Evolutionary conservation across 495 filamentous ascomycete species (phyloP).

Genomic region (Lophiotrema nucula): DNA sequence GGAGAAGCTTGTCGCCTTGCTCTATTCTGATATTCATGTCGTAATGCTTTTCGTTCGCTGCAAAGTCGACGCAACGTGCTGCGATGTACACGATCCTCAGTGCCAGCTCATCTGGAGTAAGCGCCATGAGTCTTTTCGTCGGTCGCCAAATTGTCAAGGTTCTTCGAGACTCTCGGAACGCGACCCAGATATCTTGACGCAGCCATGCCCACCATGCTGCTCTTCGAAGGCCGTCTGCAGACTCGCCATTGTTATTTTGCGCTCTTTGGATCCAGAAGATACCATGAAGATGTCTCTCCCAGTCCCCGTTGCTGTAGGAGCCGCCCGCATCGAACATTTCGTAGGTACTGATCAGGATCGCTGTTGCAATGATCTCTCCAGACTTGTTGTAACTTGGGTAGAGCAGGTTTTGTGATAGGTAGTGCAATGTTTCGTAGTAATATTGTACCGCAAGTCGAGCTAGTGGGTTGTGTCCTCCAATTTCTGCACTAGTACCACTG

Average conservation of each 20-base stretch:
- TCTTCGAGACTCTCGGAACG: slow-evolving; percentile 34
- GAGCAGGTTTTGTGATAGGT: slow-evolving; percentile 38
- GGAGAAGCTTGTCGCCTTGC: slow-evolving; percentile 15
- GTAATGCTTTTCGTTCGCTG: slow-evolving; percentile 20
- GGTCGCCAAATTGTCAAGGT: slow-evolving; percentile 35
- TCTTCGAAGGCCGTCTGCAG: slow-evolving; percentile 37
- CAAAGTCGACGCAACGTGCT: slow-evolving; percentile 20
- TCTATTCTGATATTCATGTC: slow-evolving; percentile 14
- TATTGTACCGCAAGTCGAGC: slow-evolving; percentile 33
- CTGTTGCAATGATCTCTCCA: slow-evolving; percentile 40
- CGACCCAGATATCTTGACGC: slow-evolving; percentile 40
- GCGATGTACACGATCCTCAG: slow-evolving; percentile 16
- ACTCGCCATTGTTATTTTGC: slow-evolving; percentile 42
- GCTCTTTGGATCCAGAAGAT: slow-evolving; percentile 45
- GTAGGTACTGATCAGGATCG: slow-evolving; percentile 41
- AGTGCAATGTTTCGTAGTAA: slow-evolving; percentile 45
- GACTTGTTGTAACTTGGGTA: slow-evolving; percentile 40
- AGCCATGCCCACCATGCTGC: slow-evolving; percentile 47
- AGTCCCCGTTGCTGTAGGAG: slow-evolving; percentile 27
- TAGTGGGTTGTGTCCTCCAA: background rate
- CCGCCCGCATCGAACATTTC: slow-evolving; percentile 33
- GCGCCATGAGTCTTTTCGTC: slow-evolving; percentile 19
- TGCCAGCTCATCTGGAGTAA: slow-evolving; percentile 18
- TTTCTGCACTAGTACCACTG: background rate
- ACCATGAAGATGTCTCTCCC: slow-evolving; percentile 41